Evolutionary conservation across 2,329 filamentous ascomycete genomes (phyloP), one percentile per base, ranked within the genome.

Genomic region (Ceratocystis albifundus): DNA sequence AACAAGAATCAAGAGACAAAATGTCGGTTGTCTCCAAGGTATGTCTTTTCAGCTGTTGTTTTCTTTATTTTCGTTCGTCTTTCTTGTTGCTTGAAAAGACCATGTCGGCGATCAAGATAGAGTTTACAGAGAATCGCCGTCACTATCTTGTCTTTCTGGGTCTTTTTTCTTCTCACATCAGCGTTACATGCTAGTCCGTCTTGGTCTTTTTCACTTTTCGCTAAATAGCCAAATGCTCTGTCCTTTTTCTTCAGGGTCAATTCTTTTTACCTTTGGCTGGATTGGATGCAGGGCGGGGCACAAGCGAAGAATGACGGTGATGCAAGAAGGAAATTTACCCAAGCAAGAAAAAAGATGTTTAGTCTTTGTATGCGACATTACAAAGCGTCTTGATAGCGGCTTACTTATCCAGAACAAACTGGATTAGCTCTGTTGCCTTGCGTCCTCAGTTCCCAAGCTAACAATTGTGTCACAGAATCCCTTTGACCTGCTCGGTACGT

Each of bases 401-500:
- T 41, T 41, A 10, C 10, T 1, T 12, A 41, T 41, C 3, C 36
- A 41, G 4, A 41, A 15, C 36, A 1, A 15, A 15, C 36, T 41
- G 10, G 36, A 41, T 3, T 41, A 41, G 36, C 10, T 41, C 36
- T 15, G 4, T 12, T 41, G n/a, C 12, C 12, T 3, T 41, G 10
- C 36, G 36, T 41, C 36, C 36, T 41, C 36, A 41, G 10, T 50
- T 50, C 48, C 48, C 30, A 7, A 17, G 53, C 53, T 57, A 57
- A 57, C 53, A 25, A 57, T 57, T 65, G 28, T 65, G 62, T 61
- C 69, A 57, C 61, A 97, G 94, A 99, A 99, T 85, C 87, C 89
- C 76, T 97, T 89, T 85, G 93, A 94, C 85, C 88, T 96, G 82
- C 90, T 99, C 84, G 93, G 94, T 97, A 96, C 75, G 79, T 75